Base-by-base conservation (phyloP, 129 eudicot genomes). In the Arctium lappa region DNA sequence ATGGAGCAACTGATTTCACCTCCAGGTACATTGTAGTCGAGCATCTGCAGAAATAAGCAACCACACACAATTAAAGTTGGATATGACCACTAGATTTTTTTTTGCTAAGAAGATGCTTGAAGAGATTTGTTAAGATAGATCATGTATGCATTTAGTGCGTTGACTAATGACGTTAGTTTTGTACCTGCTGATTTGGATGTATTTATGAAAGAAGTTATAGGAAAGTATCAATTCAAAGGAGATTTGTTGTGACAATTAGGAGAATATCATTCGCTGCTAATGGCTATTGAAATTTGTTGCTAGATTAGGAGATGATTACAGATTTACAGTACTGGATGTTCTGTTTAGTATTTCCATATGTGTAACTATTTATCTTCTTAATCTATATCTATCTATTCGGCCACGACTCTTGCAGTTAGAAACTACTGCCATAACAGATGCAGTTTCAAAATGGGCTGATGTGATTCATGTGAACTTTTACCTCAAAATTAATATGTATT, bases 21-120 rank as follows among this genome's bases (percentile, higher is more conserved):
- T 89, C 92, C 92, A 81, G 92, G 94, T 75, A 92, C 97, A 83
- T 92, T 92, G 89, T 92, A 92, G 86, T 92, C 94, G 76, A 92
- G 88, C 94, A 92, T 88, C 97, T 92, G 94, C 83, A 84, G 53
- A 72, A 10, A 84, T 56, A 40, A 48, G 13, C 13, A 50, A 15
- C 33, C 18, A 65, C 63, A 37, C 11, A 18, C 6, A 11, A 6
- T 44, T 68, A 46, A 15, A 13, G 7, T 62, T 77, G 30, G 76
- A 72, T 37, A 72, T 36, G 31, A 16, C n/a, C 1, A 72, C 27
- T 69, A 69, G n/a, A 11, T 13, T 69, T 22, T 22, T 22, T 34
- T 69, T 69, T 1, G 73, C 73, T 69, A 32, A 9, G 39, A 69
- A 44, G 50, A 44, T 44, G 50, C 13, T 44, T 44, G 50, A 0